phyloP scores from a whole-genome alignment of 2,329 filamentous ascomycete genomes.

The Curvularia spicifera region DNA sequence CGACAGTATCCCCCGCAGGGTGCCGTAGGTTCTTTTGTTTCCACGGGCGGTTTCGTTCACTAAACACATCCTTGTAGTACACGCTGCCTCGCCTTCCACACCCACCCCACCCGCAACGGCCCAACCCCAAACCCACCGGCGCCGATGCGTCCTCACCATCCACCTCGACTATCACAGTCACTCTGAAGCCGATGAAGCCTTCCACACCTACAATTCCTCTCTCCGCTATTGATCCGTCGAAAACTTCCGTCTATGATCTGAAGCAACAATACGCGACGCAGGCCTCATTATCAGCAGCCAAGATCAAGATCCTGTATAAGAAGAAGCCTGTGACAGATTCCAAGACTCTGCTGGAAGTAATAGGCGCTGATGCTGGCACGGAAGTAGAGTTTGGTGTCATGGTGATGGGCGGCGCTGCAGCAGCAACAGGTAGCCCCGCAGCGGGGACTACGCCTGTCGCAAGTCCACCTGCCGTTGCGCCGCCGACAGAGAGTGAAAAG shows the following conservation, averaged over 20 bases:
- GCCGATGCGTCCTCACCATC: conserved; percentile 26
- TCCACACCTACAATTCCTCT: conserved; percentile 70
- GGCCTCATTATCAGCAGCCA: conserved; percentile 65
- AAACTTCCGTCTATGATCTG: conserved; percentile 78
- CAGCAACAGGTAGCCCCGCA: conserved; percentile 45
- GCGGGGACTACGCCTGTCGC: conserved; percentile 53
- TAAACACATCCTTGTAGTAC: conserved; percentile 58
- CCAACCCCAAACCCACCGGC: conserved; percentile 54
- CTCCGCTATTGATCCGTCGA: conserved; percentile 63
- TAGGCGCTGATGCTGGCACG: conserved; percentile 61
- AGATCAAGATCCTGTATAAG: conserved; percentile 83
- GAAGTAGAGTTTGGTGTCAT: conserved; percentile 83
- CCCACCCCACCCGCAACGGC: conserved; percentile 58
- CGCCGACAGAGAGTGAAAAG: conserved; percentile 60
- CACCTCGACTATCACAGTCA: conserved; percentile 60
- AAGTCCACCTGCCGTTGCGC: conserved; percentile 57
- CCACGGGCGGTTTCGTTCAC: conserved; percentile 27
- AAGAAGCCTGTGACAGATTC: conserved; percentile 84
- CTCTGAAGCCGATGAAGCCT: conserved; percentile 74
- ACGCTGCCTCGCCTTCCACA: conserved; percentile 73
- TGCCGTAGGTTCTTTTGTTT: conserved; percentile 65
- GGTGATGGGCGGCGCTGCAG: conserved; percentile 72
- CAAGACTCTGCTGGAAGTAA: conserved; percentile 77
- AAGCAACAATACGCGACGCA: conserved; percentile 72
- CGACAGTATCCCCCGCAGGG: conserved; percentile 76